These are phyloP conservation scores for Aspergillus hancockii DNA, from an alignment of 495 filamentous ascomycete genomes.

Conservation along the genomic window DNA sequence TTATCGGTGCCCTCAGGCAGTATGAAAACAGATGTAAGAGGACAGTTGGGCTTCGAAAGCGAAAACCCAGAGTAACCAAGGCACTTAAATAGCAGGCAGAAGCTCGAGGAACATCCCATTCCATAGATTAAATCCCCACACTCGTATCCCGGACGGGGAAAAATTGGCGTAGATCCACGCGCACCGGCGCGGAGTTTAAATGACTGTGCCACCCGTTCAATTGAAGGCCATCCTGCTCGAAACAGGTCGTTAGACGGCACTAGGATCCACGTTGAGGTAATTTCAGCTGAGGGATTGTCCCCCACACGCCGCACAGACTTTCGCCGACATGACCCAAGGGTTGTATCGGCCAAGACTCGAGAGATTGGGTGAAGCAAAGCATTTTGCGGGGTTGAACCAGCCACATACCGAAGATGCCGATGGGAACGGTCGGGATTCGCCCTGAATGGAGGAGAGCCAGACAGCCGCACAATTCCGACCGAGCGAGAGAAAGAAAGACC, in stretches of 20 bases:
- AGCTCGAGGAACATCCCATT: not conserved
- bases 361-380: not conserved
- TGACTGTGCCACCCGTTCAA: not conserved
- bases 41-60: not conserved
- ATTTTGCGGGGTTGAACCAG: not conserved
- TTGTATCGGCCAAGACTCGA: not conserved
- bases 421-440: not conserved
- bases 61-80: not conserved
- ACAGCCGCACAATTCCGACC: no score
- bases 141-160: constrained; percentile 22
- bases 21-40: not conserved
- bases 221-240: not conserved
- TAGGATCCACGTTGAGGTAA: not conserved
- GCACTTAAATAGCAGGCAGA: not conserved
- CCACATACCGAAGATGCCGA: not conserved
- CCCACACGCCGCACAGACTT: not conserved
- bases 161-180: constrained; percentile 14
- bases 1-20: not conserved
- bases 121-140: constrained; percentile 5
- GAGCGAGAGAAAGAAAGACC: no score
- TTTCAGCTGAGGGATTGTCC: not conserved
- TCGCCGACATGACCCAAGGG: not conserved
- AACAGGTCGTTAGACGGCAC: not conserved
- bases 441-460: not conserved
- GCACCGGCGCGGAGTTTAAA: not conserved